Base-by-base conservation (phyloP, 2,329 filamentous ascomycete genomes). In the Dactylellina cionopaga region DNA sequence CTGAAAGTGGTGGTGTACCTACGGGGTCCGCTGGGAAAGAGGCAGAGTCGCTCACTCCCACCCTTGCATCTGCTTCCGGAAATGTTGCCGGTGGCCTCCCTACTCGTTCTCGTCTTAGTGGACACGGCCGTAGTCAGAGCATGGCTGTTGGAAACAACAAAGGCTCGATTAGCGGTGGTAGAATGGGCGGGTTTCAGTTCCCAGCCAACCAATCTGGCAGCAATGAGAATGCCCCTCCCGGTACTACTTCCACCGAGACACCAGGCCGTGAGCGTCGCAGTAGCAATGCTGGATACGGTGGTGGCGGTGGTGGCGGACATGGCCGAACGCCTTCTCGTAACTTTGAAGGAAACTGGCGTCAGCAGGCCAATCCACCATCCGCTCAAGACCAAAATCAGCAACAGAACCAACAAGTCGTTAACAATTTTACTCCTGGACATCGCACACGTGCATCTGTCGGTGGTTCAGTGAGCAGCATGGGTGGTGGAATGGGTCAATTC, bases 321-420 rank as follows among this genome's bases (percentile, higher is more conserved):
- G 89, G 87, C 75, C 88, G 95, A 74, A 90, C 89, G 29, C 87
- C 87, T 9, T 99, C 95, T 22, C 89, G 95, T 75, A 99, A 98
- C 82, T 98, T 98, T 79, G 95, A 99, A 76, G 89, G 93, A 78
- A 99, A 99, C 82, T 99, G 95, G 95, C 91, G 95, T 78, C 96
- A 92, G 78, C 93, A 91, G 76, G 75, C 76, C 58, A 77, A 83
- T 72, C 75, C 75, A 25, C 74, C 62, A 37, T 39, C 51, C 24
- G 63, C 69, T 19, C 70, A 75, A 5, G 76, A 77, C 46, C 54
- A 78, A 25, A 81, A 83, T 75, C 84, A 84, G 76, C 55, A 63
- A 17, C 43, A 84, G 76, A 31, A 19, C 11, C 54, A 68, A 17
- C 84, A 84, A 74, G 85, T 85, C 77, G 89, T 89, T 79, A 85